Base-by-base conservation (phyloP, 2,329 filamentous ascomycete genomes). In the Scleromitrula shiraiana region DNA sequence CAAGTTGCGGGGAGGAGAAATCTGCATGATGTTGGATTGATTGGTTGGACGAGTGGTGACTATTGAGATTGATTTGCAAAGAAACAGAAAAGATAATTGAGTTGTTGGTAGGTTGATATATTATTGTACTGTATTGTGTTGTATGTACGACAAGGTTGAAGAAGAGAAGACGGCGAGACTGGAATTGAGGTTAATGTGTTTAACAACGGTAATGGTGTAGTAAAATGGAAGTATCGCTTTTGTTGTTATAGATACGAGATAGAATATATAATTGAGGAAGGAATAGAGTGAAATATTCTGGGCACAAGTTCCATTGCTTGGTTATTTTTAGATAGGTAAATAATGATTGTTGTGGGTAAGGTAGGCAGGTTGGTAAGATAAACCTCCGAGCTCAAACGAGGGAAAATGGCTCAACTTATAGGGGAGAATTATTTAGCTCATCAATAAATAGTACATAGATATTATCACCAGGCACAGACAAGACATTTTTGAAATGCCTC, bases 371-470 rank as follows among this genome's bases (percentile, higher is more conserved):
- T 32, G 19, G 7, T 19, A 32, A 44, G 26, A 10, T 8, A 24
- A 1, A 29, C 17, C 19, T 29, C 24, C 26, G 23, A 17, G 14
- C 17, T 8, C 14, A 23, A 17, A 19, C 6, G 23, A 29, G 45
- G 45, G 45, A 42, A 36, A 48, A 48, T 48, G 45, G 10, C 29
- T 42, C 45, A 48, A 42, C 41, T 42, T 48, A 47, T 47, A 47
- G 36, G 33, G 24, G 35, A 19, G 17, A 20, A n/a, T n/a, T 26
- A 15, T 15, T 24, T 35, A 35, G 9, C 29, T 27, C 27, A 23
- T 24, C 12, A 19, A 32, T 40, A 23, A 26, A 2, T n/a, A n/a
- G n/a, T n/a, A n/a, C n/a, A n/a, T n/a, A n/a, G 23, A 17, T 24
- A 38, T 38, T 38, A 38, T 38, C 35, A 38, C 35, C 35, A 38